phyloP scores from a whole-genome alignment of 805 yeast species.

The Saccharomycopsis olivae region DNA sequence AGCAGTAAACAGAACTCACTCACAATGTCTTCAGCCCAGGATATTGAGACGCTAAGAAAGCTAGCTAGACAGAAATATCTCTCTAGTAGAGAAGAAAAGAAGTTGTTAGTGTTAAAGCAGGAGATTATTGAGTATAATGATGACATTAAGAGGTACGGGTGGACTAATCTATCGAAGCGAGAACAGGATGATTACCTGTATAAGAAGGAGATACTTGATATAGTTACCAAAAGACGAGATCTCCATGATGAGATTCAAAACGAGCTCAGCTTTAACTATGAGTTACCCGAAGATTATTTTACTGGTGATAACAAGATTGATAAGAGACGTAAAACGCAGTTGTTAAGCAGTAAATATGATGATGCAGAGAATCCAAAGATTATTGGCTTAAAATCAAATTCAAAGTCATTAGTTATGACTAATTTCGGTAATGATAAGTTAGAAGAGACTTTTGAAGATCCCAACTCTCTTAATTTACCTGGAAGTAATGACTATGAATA shows the following conservation, averaged over 20 bases:
- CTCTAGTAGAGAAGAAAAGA: constrained; percentile 11
- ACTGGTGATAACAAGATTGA: constrained; percentile 41
- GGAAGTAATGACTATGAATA: constrained; percentile 51
- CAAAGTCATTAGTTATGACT: background rate
- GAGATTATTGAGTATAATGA: constrained; percentile 41
- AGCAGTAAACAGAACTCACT: too few relatives aligned
- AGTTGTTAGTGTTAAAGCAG: constrained; percentile 14
- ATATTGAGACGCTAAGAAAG: constrained; percentile 8
- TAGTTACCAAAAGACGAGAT: constrained; percentile 32
- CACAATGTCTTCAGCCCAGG: background rate
- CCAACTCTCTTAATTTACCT: constrained; percentile 33
- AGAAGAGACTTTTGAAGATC: constrained; percentile 23
- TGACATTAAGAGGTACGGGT: constrained; percentile 40
- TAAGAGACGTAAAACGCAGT: constrained; percentile 40
- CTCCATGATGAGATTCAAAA: constrained; percentile 21
- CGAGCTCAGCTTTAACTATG: constrained; percentile 28
- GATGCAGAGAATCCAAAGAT: constrained; percentile 30
- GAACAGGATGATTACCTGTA: constrained; percentile 43
- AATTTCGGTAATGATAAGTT: constrained; percentile 20
- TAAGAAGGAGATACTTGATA: constrained; percentile 38
- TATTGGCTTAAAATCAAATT: too few relatives aligned
- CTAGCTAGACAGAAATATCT: constrained; percentile 14
- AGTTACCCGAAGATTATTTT: constrained; percentile 48
- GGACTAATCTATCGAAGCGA: constrained; percentile 36
- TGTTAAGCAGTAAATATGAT: constrained; percentile 33